These are phyloP conservation scores for Paramecium bursaria DNA, from an alignment of 73 alveolate species.

Conservation along the genomic window DNA sequence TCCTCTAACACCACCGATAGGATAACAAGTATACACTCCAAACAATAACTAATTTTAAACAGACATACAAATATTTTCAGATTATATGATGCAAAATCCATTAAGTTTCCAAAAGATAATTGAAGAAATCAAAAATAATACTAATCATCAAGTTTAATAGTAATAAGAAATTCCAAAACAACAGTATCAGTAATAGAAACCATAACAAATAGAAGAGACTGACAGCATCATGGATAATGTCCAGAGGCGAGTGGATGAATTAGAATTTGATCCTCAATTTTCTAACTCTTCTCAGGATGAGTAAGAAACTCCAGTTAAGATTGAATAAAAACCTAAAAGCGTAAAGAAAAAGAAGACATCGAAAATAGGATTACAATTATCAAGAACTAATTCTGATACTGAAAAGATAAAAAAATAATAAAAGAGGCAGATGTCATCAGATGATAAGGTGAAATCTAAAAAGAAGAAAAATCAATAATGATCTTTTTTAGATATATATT, in stretches of 20 bases:
- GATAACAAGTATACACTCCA: background rate
- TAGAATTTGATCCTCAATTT: constrained; percentile 50
- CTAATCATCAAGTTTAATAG: background rate
- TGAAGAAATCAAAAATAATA: constrained; percentile 45
- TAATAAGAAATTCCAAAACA: background rate
- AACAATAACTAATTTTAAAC: background rate
- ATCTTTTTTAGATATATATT: too few relatives aligned
- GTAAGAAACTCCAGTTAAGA: too few relatives aligned
- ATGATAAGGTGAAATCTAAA: too few relatives aligned
- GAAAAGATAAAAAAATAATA: too few relatives aligned
- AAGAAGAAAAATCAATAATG: too few relatives aligned
- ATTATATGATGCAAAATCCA: constrained; percentile 36
- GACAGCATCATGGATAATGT: constrained; percentile 9
- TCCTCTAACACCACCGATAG: constrained; percentile 58
- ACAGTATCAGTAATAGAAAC: background rate
- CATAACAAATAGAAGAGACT: too few relatives aligned
- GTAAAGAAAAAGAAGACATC: too few relatives aligned
- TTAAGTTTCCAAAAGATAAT: constrained; percentile 2
- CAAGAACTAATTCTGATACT: too few relatives aligned
- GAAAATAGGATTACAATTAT: too few relatives aligned
- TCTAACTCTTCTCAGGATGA: constrained; percentile 56
- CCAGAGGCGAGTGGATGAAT: constrained; percentile 45
- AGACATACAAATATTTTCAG: constrained; percentile 37
- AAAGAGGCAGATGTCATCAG: too few relatives aligned
- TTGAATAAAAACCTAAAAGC: too few relatives aligned